Evolutionary conservation across 2,329 filamentous ascomycete species (phyloP).

Genomic region (Cladosporium cucumerinum): DNA sequence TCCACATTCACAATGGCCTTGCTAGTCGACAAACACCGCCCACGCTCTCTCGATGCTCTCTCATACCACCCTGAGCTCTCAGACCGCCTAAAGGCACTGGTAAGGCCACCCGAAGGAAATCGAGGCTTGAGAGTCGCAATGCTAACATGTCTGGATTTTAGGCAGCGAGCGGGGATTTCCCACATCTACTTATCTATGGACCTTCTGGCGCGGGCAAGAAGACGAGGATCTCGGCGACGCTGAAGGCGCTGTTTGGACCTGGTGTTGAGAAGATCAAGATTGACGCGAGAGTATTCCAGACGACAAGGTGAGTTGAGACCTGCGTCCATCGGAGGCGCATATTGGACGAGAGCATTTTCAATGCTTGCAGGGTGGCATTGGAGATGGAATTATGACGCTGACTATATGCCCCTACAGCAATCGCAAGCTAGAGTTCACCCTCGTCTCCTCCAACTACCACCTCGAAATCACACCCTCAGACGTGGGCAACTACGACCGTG

Average conservation of each 20-base stretch:
- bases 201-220: slow-evolving; percentile 97
- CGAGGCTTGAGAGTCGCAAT: neutral
- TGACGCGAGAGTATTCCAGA: slow-evolving; percentile 94
- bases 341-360: neutral
- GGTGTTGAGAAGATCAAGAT: slow-evolving; percentile 99
- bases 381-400: neutral
- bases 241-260: slow-evolving; percentile 91
- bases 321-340: neutral
- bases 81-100: slow-evolving; percentile 77
- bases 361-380: neutral
- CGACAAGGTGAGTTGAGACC: slow-evolving; percentile 47
- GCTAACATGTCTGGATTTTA: slow-evolving; percentile 37
- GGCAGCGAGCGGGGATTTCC: slow-evolving; percentile 97
- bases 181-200: slow-evolving; percentile 94
- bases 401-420: slow-evolving; percentile 54
- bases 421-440: slow-evolving; percentile 98
- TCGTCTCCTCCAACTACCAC: slow-evolving; percentile 94
- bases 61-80: slow-evolving; percentile 90
- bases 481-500: slow-evolving; percentile 92
- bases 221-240: slow-evolving; percentile 88
- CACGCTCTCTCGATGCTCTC: slow-evolving; percentile 70
- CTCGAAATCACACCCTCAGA: slow-evolving; percentile 97
- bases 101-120: slow-evolving; percentile 40
- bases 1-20: slow-evolving; percentile 52
- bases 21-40: slow-evolving; percentile 64